Conservation (phyloP, 2,329 filamentous ascomycete species). For the Fusarium phyllophilum region DNA sequence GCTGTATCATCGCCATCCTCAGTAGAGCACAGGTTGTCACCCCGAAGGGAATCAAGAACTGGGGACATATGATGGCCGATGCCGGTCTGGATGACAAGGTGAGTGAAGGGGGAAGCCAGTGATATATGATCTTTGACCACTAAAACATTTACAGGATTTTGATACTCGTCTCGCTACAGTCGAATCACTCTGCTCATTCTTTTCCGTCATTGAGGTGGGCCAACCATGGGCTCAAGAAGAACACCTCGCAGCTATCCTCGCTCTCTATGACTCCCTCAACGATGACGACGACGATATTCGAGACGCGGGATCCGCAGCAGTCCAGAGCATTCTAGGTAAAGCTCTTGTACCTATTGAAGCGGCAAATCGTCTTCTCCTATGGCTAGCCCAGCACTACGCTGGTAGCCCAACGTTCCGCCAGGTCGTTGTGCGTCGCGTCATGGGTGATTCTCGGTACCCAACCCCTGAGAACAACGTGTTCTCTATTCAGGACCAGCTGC, state of each 20-base stretch:
- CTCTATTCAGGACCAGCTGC: conserved; percentile 54
- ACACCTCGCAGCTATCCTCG: conserved; percentile 67
- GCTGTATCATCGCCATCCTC: conserved; percentile 54
- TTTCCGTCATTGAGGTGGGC: conserved; percentile 39
- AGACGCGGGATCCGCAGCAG: conserved; percentile 66
- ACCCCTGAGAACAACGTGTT: conserved; percentile 14
- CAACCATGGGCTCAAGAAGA: conserved; percentile 42
- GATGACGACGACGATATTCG: conserved; percentile 95
- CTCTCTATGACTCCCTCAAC: conserved; percentile 80
- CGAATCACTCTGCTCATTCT: conserved; percentile 64
- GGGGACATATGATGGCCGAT: conserved; percentile 62
- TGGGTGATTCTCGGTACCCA: conserved; percentile 36
- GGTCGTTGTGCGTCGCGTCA: conserved; percentile 56
- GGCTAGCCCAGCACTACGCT: conserved; percentile 53
- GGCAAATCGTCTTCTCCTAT: conserved; percentile 56
- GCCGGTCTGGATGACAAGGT: conserved; percentile 62
- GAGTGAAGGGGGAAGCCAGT: conserved; percentile 5
- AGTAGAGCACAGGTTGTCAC: conserved; percentile 32
- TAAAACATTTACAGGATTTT: conserved; percentile 61
- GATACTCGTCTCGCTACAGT: conserved; percentile 71
- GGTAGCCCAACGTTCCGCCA: conserved; percentile 50
- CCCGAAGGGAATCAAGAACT: conserved; percentile 47
- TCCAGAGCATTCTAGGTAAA: conserved; percentile 57
- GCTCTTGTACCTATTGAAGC: conserved; percentile 60
- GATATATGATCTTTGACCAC: conserved; percentile 34